Conservation (phyloP, 1,139 yeast species). For the Citeromyces hawaiiensis region DNA sequence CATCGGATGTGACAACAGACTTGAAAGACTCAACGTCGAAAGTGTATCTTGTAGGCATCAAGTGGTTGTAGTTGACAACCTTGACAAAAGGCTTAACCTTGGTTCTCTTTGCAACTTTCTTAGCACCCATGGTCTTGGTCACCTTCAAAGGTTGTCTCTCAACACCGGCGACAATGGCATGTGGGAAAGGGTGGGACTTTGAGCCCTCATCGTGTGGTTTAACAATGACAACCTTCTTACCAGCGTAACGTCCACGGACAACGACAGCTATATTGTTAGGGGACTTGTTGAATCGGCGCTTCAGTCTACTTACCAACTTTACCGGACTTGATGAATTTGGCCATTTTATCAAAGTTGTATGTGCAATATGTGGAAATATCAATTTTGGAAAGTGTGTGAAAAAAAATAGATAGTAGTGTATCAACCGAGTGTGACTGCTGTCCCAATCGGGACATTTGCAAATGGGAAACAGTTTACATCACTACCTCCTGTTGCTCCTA, state of each 20-base stretch:
- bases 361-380: slow-evolving; percentile 2
- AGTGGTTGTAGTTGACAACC: slow-evolving; percentile 99
- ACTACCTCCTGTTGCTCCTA: slow-evolving; percentile 25
- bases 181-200: slow-evolving; percentile 98
- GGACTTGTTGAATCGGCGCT: slow-evolving; percentile 1
- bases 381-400: slow-evolving; percentile 1
- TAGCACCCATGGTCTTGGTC: slow-evolving; percentile 88
- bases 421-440: slow-evolving; percentile 1
- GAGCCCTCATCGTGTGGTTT: slow-evolving; percentile 99
- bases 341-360: slow-evolving; percentile 35
- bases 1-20: slow-evolving; percentile 81
- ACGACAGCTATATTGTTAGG: slow-evolving; percentile 60
- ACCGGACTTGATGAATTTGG: slow-evolving; percentile 98
- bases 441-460: no score
- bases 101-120: slow-evolving; percentile 95
- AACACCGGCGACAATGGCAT: slow-evolving; percentile 98
- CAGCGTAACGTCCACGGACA: slow-evolving; percentile 99
- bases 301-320: slow-evolving; percentile 79
- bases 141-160: slow-evolving; percentile 98
- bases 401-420: slow-evolving; percentile 1
- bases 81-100: slow-evolving; percentile 99
- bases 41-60: slow-evolving; percentile 99
- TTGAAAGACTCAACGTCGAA: slow-evolving; percentile 95
- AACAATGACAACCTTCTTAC: slow-evolving; percentile 99
- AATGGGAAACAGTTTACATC: slow-evolving; percentile 3